Evolutionary conservation across 2,329 filamentous ascomycete genomes (phyloP), one percentile per base, ranked within the genome.

Genomic region (Penicillium decumbens): DNA sequence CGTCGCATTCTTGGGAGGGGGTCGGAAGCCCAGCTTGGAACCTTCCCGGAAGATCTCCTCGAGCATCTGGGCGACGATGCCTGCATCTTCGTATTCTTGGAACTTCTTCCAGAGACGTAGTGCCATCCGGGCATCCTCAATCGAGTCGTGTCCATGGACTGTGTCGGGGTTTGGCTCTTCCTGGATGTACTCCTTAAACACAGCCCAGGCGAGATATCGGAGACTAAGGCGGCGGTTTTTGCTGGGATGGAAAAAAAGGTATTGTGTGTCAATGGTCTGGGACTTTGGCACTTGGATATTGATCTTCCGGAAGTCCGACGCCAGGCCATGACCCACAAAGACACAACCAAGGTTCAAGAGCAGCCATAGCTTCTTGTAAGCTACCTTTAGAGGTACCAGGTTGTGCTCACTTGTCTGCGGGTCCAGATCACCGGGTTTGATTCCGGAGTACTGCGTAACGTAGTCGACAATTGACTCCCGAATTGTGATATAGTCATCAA

Each of bases 361-460:
- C 13, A 97, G 82, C 95, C 95, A 98, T 27, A 98, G 83, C 69
- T 96, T 96, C 73, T 98, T 98, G 77, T 97, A 98, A 1, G 89
- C 91, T 50, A 88, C 81, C 68, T 98, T 98, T 35, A 97, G 78
- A 1, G 87, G 81, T 7, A 97, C 84, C 0, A 97, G 80, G 47
- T 89, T 89, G 70, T 95, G 92, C 46, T 80, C 81, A 38, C 87
- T 88, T n/a, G 81, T 78, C 48, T 83, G 79, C 24, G 86, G 83
- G 60, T 95, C 90, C 7, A 98, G 77, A 64, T 98, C 93, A 20
- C 87, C 85, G 1, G 85, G 81, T 4, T 85, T 87, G 59, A 98
- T 95, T 37, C 93, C 93, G 0, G 92, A 97, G 74, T 89, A 97
- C 39, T 87, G 85, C 0, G 95, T 98, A 32, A 98, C 77, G 66